These are phyloP conservation scores for Populus tremula DNA, from an alignment of 345 rosid species.

Conservation along the genomic window DNA sequence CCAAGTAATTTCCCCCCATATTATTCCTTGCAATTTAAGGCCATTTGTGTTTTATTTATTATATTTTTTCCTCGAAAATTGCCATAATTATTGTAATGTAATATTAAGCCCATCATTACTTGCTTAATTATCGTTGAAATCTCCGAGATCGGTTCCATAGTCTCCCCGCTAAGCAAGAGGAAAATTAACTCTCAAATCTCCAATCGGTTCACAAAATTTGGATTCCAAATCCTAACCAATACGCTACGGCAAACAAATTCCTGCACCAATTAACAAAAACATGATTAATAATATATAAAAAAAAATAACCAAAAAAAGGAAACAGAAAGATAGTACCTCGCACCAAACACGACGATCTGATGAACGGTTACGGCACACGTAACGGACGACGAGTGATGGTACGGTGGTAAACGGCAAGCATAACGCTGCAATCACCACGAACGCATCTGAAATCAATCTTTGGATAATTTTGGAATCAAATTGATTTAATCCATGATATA, in stretches of 20 bases:
- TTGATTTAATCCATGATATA: neutral
- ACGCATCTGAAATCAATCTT: neutral
- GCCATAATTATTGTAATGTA: neutral
- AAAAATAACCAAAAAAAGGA: neutral
- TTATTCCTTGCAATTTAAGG: too few species aligned
- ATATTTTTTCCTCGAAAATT: neutral
- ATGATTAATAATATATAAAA: neutral
- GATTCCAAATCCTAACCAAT: neutral
- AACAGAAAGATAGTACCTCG: slow-evolving; percentile 7
- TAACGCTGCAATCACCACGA: slow-evolving; percentile 24
- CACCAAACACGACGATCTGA: slow-evolving; percentile 7
- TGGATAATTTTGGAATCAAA: neutral
- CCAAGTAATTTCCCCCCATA: too few species aligned
- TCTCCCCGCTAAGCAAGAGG: neutral
- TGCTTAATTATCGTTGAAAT: neutral
- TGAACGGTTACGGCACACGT: slow-evolving; percentile 13
- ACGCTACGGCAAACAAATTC: neutral
- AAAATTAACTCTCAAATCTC: neutral
- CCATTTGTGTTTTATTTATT: too few species aligned
- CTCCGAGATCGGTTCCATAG: neutral
- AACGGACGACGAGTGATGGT: slow-evolving; percentile 17
- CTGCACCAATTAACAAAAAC: neutral
- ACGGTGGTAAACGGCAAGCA: slow-evolving; percentile 16
- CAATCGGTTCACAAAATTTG: neutral
- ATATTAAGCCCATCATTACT: neutral